A percentile compares a stretch with the other conserved stretches of the same genome.
Conservation (phyloP, 73 alveolate species). For the Tetrahymena elliotti region DNA sequence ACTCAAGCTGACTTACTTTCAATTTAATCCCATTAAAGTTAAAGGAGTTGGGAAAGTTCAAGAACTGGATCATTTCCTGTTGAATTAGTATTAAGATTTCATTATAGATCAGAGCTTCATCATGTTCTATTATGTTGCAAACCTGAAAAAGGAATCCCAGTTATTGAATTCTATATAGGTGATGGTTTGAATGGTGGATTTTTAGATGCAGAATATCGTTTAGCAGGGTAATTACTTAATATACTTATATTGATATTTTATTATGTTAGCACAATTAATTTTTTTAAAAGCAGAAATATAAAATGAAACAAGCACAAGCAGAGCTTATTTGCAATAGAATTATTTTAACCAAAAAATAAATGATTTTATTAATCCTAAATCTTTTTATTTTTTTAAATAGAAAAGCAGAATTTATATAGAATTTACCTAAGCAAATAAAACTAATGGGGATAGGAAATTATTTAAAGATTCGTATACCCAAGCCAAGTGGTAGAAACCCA, state of each 20-base stretch:
- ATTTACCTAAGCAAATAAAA: slow-evolving; percentile 49
- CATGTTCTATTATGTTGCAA: slow-evolving; percentile 79
- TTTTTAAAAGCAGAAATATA: too few species aligned
- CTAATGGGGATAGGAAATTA: slow-evolving; percentile 81
- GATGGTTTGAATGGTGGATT: slow-evolving; percentile 93
- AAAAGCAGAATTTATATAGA: slow-evolving; percentile 24
- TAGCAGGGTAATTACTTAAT: slow-evolving; percentile 31
- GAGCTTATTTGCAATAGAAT: not conserved
- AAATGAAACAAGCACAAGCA: too few species aligned
- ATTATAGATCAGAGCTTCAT: slow-evolving; percentile 79
- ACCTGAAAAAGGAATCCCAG: slow-evolving; percentile 87
- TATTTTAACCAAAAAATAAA: too few species aligned
- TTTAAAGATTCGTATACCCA: slow-evolving; percentile 74
- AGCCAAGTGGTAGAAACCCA: slow-evolving; percentile 71
- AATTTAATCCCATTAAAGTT: slow-evolving; percentile 9
- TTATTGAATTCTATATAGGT: slow-evolving; percentile 81
- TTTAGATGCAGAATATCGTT: slow-evolving; percentile 81
- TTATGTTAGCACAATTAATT: too few species aligned
- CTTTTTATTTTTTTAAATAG: not conserved
- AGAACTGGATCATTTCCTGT: slow-evolving; percentile 87
- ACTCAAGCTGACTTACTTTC: slow-evolving; percentile 25
- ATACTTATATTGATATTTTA: not conserved
- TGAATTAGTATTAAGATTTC: slow-evolving; percentile 78
- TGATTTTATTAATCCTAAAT: not conserved
- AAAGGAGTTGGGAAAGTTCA: slow-evolving; percentile 88